phyloP scores from a whole-genome alignment of 768 basidiomycete genomes.

The Rhizopogon vinicolor region DNA sequence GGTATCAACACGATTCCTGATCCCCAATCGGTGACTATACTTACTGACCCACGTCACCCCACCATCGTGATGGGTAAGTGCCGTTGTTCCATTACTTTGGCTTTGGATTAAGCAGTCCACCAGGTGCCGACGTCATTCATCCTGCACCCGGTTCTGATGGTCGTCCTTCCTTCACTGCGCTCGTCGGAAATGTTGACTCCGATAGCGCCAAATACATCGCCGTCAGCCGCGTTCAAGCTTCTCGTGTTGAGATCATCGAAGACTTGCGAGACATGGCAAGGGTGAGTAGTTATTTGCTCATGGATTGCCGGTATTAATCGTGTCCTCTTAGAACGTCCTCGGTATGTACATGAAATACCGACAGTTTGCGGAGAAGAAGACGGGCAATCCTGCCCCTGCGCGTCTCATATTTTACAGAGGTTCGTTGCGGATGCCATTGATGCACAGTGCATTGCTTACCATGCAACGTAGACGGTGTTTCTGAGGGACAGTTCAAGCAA shows the following conservation, averaged over 20 bases:
- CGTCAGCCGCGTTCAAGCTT: constrained; percentile 59
- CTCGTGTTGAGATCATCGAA: constrained; percentile 73
- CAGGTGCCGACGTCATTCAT: constrained; percentile 81
- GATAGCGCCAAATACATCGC: constrained; percentile 68
- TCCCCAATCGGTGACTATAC: constrained; percentile 53
- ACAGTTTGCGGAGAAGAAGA: constrained; percentile 45
- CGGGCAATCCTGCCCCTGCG: constrained; percentile 43
- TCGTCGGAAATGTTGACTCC: constrained; percentile 78
- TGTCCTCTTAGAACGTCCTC: constrained; percentile 42
- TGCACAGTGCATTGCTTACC: constrained; percentile 2
- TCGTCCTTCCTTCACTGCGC: constrained; percentile 74
- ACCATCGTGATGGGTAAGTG: constrained; percentile 72
- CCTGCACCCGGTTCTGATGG: constrained; percentile 77
- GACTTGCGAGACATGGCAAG: constrained; percentile 63
- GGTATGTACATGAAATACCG: constrained; percentile 56
- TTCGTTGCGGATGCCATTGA: constrained; percentile 17
- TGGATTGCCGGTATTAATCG: constrained; percentile 8
- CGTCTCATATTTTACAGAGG: constrained; percentile 77
- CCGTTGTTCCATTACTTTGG: background rate
- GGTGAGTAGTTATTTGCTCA: constrained; percentile 25
- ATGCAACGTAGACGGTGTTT: constrained; percentile 41
- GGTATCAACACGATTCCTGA: constrained; percentile 81
- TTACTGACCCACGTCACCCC: constrained; percentile 68
- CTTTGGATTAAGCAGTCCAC: background rate
- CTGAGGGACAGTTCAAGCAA: constrained; percentile 48